Percentiles rank a stretch among this genome's conserved stretches.
Evolutionary conservation across 2,329 filamentous ascomycete genomes (phyloP).

Genomic region (Exophiala viscosa): DNA sequence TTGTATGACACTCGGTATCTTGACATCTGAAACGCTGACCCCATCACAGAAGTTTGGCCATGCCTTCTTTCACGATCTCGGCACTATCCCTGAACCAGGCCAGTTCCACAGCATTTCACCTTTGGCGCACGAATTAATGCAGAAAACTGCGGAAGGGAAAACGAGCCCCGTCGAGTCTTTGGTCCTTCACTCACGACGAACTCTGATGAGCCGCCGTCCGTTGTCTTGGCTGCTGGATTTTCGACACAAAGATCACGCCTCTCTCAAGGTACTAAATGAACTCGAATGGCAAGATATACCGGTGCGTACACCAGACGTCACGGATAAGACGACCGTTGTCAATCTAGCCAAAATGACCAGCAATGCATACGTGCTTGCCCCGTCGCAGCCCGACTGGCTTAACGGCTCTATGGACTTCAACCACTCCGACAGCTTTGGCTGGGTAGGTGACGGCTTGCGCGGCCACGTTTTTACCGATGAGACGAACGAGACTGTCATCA

Average conservation of each 20-base stretch:
- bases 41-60: neutral
- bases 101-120: neutral
- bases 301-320: conserved; percentile 24
- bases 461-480: conserved; percentile 24
- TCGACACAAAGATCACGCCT: neutral
- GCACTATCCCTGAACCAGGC: neutral
- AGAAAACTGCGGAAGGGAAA: neutral
- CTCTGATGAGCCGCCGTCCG: neutral
- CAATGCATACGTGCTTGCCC: conserved; percentile 21
- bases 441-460: conserved; percentile 20
- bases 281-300: neutral
- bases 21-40: too few species aligned
- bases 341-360: conserved; percentile 25
- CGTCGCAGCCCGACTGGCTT: conserved; percentile 21
- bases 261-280: neutral
- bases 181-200: neutral
- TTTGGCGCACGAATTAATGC: neutral
- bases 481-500: conserved; percentile 20
- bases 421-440: conserved; percentile 23
- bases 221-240: neutral
- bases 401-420: conserved; percentile 24
- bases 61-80: neutral
- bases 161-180: neutral
- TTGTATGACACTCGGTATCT: too few species aligned
- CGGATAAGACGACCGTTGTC: conserved; percentile 24